These are phyloP conservation scores for Sporothrix pallida DNA, from an alignment of 2,329 filamentous ascomycete genomes.

Conservation along the genomic window DNA sequence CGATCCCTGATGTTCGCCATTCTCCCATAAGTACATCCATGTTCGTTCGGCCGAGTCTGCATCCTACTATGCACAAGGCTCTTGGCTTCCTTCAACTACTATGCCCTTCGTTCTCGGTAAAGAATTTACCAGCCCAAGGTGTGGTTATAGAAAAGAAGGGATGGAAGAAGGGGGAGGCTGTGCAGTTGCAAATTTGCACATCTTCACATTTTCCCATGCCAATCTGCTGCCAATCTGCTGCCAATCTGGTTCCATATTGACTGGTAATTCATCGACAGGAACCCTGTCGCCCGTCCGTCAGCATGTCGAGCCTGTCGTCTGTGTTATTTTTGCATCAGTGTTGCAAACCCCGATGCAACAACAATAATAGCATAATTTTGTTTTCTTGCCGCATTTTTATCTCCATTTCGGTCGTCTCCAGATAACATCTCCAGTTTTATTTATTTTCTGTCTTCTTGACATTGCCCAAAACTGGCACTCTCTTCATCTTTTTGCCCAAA, in stretches of 20 bases:
- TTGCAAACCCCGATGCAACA: slow-evolving; percentile 7
- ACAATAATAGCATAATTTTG: not conserved
- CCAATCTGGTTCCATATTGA: slow-evolving; percentile 9
- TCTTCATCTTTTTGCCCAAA: not conserved
- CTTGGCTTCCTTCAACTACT: too few relatives aligned
- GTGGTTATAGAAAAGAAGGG: not conserved
- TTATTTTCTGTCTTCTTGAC: not conserved
- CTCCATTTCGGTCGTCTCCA: not conserved
- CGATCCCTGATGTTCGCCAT: not conserved
- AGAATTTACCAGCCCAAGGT: not conserved
- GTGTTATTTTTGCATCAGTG: slow-evolving; percentile 19
- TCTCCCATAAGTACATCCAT: slow-evolving; percentile 6
- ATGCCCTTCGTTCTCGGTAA: too few relatives aligned
- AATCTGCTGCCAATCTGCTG: not conserved
- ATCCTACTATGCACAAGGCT: slow-evolving; percentile 7
- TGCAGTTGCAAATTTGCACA: slow-evolving; percentile 25
- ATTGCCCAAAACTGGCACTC: not conserved
- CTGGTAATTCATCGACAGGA: slow-evolving; percentile 8
- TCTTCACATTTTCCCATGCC: slow-evolving; percentile 7
- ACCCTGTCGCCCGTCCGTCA: not conserved
- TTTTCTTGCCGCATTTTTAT: not conserved
- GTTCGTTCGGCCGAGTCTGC: not conserved
- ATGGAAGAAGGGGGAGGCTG: slow-evolving; percentile 30
- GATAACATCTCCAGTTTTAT: not conserved
- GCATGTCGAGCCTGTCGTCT: slow-evolving; percentile 2